These are phyloP conservation scores for Ormosia emarginata DNA, from an alignment of 306 rosid genomes.

Conservation along the genomic window DNA sequence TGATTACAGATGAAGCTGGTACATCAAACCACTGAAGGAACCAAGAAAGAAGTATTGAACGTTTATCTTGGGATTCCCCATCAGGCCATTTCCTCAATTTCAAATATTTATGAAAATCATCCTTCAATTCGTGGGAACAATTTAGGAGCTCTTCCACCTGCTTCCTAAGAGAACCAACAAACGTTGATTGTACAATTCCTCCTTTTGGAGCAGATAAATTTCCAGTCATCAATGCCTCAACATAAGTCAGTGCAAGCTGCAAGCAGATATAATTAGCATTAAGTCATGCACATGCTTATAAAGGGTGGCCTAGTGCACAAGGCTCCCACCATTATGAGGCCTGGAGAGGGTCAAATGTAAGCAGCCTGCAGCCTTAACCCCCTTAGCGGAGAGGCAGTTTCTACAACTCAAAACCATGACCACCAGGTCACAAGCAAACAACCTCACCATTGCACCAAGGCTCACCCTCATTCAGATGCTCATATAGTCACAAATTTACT, in stretches of 20 bases:
- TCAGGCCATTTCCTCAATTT: constrained; percentile 77
- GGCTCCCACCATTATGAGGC: not conserved
- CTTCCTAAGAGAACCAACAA: constrained; percentile 73
- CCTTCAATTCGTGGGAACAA: constrained; percentile 56
- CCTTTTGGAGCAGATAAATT: constrained; percentile 63
- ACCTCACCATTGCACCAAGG: not conserved
- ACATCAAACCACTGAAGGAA: constrained; percentile 86
- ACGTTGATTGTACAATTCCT: constrained; percentile 69
- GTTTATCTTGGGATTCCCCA: constrained; percentile 45
- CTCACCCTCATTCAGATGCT: not conserved
- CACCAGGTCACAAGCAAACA: not conserved
- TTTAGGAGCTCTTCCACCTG: constrained; percentile 70
- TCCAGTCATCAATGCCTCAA: constrained; percentile 69
- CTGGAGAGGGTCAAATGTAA: not conserved
- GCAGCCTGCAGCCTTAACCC: not conserved
- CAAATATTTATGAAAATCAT: constrained; percentile 62
- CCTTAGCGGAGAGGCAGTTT: not conserved
- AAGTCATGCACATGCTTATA: not conserved
- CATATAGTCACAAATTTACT: not conserved
- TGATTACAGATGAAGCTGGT: constrained; percentile 61
- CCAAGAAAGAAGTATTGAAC: constrained; percentile 74
- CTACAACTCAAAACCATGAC: not conserved
- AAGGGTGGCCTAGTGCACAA: not conserved
- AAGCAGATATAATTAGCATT: constrained; percentile 22
- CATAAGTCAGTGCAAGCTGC: constrained; percentile 83